These are phyloP conservation scores for Termitomyces sp. DNA, from an alignment of 768 basidiomycete species.

Conservation along the genomic window DNA sequence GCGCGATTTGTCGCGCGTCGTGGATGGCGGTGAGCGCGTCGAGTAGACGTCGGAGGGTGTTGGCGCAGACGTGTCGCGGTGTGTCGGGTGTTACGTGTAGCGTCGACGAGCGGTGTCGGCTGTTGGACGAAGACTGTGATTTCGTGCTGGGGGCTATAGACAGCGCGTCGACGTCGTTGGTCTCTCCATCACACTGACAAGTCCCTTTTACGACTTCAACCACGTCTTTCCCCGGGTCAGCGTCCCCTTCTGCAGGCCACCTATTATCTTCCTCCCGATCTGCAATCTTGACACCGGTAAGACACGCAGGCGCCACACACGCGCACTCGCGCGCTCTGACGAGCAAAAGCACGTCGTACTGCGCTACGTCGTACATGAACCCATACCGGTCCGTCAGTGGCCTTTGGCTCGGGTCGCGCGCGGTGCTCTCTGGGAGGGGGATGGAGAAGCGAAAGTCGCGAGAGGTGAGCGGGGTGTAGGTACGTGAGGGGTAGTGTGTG, in stretches of 20 bases:
- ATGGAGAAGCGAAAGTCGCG: constrained; percentile 72
- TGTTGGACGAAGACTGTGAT: constrained; percentile 48
- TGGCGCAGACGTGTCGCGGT: constrained; percentile 70
- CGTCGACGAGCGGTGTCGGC: constrained; percentile 40
- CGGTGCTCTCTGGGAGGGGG: constrained; percentile 50
- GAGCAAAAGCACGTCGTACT: constrained; percentile 76
- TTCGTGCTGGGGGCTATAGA: constrained; percentile 30
- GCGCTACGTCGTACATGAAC: constrained; percentile 82
- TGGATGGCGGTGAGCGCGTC: constrained; percentile 77
- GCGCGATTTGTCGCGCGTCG: constrained; percentile 65
- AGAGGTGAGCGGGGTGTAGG: constrained; percentile 68
- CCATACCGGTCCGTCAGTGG: constrained; percentile 84
- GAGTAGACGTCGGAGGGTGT: constrained; percentile 69
- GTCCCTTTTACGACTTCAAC: constrained; percentile 43
- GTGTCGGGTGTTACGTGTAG: constrained; percentile 53
- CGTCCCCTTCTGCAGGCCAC: constrained; percentile 50
- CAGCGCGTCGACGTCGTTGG: constrained; percentile 12
- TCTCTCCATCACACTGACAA: constrained; percentile 40
- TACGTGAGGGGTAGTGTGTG: constrained; percentile 74
- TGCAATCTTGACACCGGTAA: constrained; percentile 84
- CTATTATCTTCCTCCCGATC: constrained; percentile 75
- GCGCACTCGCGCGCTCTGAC: constrained; percentile 66
- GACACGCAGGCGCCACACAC: constrained; percentile 74
- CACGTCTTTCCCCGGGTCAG: constrained; percentile 19
- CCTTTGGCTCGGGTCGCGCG: constrained; percentile 46